phyloP scores from a whole-genome alignment of 2,329 filamentous ascomycete genomes.

The Trichoderma atrobrunneum region DNA sequence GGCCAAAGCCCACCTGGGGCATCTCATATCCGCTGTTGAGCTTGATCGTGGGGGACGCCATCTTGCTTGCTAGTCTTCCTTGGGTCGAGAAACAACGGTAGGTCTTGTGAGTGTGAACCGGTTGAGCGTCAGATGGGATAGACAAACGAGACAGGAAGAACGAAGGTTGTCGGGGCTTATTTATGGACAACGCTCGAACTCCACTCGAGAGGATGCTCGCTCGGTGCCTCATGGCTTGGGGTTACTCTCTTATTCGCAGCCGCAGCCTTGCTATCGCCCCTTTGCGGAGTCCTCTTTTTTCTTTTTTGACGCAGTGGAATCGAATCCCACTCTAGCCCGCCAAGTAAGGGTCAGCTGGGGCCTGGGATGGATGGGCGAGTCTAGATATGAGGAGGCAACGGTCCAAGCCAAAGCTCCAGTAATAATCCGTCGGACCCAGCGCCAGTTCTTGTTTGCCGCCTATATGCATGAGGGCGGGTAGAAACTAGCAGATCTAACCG shows the following conservation, averaged over 20 bases:
- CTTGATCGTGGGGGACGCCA: slow-evolving; percentile 51
- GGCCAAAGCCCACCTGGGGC: slow-evolving; percentile 73
- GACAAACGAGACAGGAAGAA: neutral
- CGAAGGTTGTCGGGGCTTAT: slow-evolving; percentile 12
- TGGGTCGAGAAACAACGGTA: slow-evolving; percentile 15
- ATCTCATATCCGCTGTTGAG: slow-evolving; percentile 65
- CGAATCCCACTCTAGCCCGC: neutral
- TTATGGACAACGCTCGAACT: slow-evolving; percentile 14
- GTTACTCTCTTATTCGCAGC: neutral
- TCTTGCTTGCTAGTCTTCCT: slow-evolving; percentile 24
- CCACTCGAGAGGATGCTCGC: slow-evolving; percentile 12
- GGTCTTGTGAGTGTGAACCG: neutral
- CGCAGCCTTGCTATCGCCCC: slow-evolving; percentile 2
- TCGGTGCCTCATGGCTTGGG: neutral
- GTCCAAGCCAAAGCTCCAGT: neutral
- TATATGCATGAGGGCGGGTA: slow-evolving; percentile 17
- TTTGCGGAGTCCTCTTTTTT: neutral
- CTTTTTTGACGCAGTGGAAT: neutral
- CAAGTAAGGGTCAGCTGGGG: slow-evolving; percentile 17
- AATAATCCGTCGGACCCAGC: slow-evolving; percentile 13
- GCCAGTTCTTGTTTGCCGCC: slow-evolving; percentile 9
- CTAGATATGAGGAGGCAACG: neutral
- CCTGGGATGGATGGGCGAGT: slow-evolving; percentile 1
- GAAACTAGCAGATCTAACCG: slow-evolving; percentile 16
- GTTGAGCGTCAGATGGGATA: neutral